Evolutionary conservation across 805 yeast species (phyloP).

Genomic region (Spathaspora passalidarum): DNA sequence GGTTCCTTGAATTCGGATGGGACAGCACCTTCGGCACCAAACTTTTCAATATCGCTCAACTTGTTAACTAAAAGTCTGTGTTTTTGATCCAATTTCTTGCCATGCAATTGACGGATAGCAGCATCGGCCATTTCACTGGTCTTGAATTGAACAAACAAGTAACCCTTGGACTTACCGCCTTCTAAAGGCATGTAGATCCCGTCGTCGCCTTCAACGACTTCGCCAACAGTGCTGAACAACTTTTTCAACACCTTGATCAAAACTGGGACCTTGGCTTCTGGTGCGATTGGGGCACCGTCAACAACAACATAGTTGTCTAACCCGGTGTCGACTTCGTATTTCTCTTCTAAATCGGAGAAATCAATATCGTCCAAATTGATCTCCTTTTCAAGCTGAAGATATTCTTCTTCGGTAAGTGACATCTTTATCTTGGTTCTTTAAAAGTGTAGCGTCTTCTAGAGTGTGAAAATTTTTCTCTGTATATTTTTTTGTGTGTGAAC

Average conservation of each 20-base stretch:
- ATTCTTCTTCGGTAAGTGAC: conserved; percentile 18
- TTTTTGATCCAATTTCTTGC: conserved; percentile 89
- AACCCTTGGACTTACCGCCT: conserved; percentile 81
- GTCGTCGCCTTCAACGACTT: conserved; percentile 53
- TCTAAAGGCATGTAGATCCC: conserved; percentile 82
- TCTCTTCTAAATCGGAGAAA: conserved; percentile 80
- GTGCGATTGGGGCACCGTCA: conserved; percentile 95
- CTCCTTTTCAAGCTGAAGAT: conserved; percentile 35
- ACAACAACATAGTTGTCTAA: conserved; percentile 79
- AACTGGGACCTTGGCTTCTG: conserved; percentile 80
- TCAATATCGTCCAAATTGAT: conserved; percentile 54
- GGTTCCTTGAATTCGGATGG: conserved; percentile 69
- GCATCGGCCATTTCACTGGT: conserved; percentile 64
- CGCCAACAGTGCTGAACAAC: conserved; percentile 75
- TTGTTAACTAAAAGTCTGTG: conserved; percentile 86
- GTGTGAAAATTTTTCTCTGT: conserved; percentile 1
- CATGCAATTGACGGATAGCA: conserved; percentile 78
- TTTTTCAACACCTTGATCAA: conserved; percentile 82
- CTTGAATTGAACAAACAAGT: conserved; percentile 78
- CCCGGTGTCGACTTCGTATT: conserved; percentile 61
- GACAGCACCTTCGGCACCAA: conserved; percentile 61
- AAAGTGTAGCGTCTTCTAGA: conserved; percentile 9
- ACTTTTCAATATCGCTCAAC: conserved; percentile 78
- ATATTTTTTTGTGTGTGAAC: not conserved
- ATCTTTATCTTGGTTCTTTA: conserved; percentile 5